Evolutionary conservation across 257 asterid species (phyloP).

Genomic region (Penstemon eatonii): DNA sequence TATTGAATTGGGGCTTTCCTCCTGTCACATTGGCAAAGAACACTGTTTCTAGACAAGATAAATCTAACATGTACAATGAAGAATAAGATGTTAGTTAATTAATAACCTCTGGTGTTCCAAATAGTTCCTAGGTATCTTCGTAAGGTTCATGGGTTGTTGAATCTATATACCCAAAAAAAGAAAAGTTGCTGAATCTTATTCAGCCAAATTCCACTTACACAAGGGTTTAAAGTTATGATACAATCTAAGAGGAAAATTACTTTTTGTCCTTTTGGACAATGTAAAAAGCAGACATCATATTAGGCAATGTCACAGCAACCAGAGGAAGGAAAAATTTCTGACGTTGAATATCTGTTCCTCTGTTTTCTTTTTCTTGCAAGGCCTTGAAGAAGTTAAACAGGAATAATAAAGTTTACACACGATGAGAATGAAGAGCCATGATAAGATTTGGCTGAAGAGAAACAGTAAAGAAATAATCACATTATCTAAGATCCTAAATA

Average conservation of each 20-base stretch:
- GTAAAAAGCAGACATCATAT: not conserved
- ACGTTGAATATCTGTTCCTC: not conserved
- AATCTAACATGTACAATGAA: too few relatives aligned
- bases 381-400: not conserved
- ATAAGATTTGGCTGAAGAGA: constrained; percentile 2
- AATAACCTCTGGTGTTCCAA: not conserved
- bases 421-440: not conserved
- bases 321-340: constrained; percentile 12
- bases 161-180: too few relatives aligned
- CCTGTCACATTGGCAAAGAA: constrained; percentile 6
- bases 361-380: constrained; percentile 1
- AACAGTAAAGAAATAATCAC: constrained; percentile 16
- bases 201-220: too few relatives aligned
- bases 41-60: not conserved
- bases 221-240: not conserved
- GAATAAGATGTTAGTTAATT: not conserved
- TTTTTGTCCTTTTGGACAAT: not conserved
- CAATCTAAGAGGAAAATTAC: not conserved
- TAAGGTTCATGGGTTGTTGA: not conserved
- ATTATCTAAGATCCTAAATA: not conserved
- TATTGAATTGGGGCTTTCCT: not conserved
- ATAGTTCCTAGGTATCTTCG: not conserved
- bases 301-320: not conserved
- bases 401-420: not conserved
- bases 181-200: too few relatives aligned